These are phyloP conservation scores for Sphenostylis stenocarpa DNA, from an alignment of 306 rosid species.

Conservation along the genomic window DNA sequence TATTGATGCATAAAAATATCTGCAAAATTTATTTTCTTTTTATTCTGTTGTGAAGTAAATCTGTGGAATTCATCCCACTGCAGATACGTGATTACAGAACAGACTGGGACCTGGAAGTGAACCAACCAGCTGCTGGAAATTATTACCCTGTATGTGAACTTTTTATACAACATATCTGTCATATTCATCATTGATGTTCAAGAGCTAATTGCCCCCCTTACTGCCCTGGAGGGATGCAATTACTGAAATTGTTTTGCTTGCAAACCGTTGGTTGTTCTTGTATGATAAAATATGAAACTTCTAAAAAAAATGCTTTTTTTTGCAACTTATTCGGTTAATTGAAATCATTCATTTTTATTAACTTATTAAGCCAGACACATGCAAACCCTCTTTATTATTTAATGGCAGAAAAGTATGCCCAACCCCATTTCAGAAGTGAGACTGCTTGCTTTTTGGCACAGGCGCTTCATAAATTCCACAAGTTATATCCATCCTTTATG, in stretches of 20 bases:
- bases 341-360: background rate
- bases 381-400: background rate
- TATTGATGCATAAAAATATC: background rate
- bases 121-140: conserved; percentile 90
- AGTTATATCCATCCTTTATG: conserved; percentile 27
- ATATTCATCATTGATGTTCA: conserved; percentile 1
- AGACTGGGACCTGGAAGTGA: conserved; percentile 84
- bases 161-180: conserved; percentile 6
- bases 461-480: background rate
- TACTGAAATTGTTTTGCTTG: conserved; percentile 22
- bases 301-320: background rate
- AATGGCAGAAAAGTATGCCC: background rate
- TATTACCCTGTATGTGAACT: conserved; percentile 75
- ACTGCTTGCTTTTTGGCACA: conserved; percentile 6
- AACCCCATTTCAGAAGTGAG: conserved; percentile 19
- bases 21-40: conserved; percentile 1
- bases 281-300: conserved; percentile 10
- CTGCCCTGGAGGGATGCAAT: conserved; percentile 15
- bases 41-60: conserved; percentile 20
- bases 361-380: background rate
- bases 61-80: conserved; percentile 27
- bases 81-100: conserved; percentile 77
- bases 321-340: background rate
- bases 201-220: background rate
- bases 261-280: conserved; percentile 8